Evolutionary conservation across 2,329 filamentous ascomycete species (phyloP).

Genomic region (Epichloe sibirici): DNA sequence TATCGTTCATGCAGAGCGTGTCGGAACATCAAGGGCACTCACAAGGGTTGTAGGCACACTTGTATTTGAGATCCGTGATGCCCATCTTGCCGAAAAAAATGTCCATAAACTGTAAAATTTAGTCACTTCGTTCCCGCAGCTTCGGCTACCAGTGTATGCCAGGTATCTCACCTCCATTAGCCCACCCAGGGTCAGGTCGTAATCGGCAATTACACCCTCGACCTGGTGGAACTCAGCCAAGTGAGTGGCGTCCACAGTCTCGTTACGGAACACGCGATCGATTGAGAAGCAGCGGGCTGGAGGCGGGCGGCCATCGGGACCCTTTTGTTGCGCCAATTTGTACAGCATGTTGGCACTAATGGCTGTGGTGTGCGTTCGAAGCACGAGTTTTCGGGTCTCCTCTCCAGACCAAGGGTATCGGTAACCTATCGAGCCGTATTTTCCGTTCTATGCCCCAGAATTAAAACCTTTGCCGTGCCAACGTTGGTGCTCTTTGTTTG

Average conservation of each 20-base stretch:
- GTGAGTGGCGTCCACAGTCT: slow-evolving; percentile 93
- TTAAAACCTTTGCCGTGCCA: not conserved
- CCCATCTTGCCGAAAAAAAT: slow-evolving; percentile 97
- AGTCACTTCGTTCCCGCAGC: not conserved
- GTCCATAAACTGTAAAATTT: slow-evolving; percentile 56
- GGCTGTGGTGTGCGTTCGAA: slow-evolving; percentile 92
- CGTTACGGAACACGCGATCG: slow-evolving; percentile 95
- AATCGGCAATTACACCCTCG: slow-evolving; percentile 96
- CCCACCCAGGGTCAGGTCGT: slow-evolving; percentile 80
- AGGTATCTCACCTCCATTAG: slow-evolving; percentile 48
- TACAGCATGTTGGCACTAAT: slow-evolving; percentile 85
- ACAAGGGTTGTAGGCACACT: slow-evolving; percentile 51
- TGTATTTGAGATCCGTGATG: slow-evolving; percentile 75
- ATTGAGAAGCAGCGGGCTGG: slow-evolving; percentile 95
- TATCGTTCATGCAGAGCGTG: slow-evolving; percentile 31
- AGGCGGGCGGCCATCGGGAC: slow-evolving; percentile 52
- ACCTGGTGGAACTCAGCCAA: slow-evolving; percentile 97
- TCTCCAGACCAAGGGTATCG: slow-evolving; percentile 86
- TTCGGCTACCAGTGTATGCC: not conserved
- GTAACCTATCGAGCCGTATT: slow-evolving; percentile 92
- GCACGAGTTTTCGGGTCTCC: slow-evolving; percentile 71
- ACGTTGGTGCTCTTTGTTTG: not conserved
- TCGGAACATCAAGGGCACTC: not conserved
- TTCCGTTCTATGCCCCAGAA: slow-evolving; percentile 43
- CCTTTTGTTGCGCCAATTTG: slow-evolving; percentile 71